Evolutionary conservation across 345 rosid species (phyloP), one percentile per base, ranked within the genome.

Genomic region (Linum trigynum): DNA sequence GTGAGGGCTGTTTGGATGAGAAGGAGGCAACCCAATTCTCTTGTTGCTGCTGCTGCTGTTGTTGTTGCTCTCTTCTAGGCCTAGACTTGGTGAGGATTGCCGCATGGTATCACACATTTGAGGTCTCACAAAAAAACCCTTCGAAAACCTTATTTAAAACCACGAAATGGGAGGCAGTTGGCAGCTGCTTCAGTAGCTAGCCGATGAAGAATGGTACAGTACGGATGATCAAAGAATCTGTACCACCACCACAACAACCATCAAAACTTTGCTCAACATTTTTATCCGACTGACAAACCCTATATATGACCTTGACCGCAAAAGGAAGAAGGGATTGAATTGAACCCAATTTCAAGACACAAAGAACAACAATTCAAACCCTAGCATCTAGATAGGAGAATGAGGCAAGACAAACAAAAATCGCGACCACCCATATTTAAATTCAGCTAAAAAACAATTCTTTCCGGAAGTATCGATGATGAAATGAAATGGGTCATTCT

Each of bases 21-120:
- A 57, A 16, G 61, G 61, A 57, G 61, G 37, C 36, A 57, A 32
- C 16, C 61, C 61, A 17, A 57, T 9, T 37, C 61, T 57, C 61
- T 57, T 57, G 38, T 37, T 37, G 38, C 38, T 23, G 53, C 53
- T 48, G 14, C 32, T 23, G 32, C 32, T 57, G 38, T 37, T 37
- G 38, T 9, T 23, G 53, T 15, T 48, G 14, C 14, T 9, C 53
- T 48, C 53, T 48, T 48, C 53, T 15, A 48, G 53, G 11, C 53
- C 11, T 9, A 9, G 3, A 48, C 53, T 48, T 3, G 53, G 53
- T 48, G 11, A 48, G 14, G 53, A 48, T 48, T 48, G 53, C 53
- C 12, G 53, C 53, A 48, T 48, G 9, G 53, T 5, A 48, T 48
- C 53, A 48, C 53, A 48, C 53, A 48, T 6, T 48, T 48, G 53